Evolutionary conservation across 768 basidiomycete genomes (phyloP), one percentile per base, ranked within the genome.

Genomic region (Botryobasidium botryosum): DNA sequence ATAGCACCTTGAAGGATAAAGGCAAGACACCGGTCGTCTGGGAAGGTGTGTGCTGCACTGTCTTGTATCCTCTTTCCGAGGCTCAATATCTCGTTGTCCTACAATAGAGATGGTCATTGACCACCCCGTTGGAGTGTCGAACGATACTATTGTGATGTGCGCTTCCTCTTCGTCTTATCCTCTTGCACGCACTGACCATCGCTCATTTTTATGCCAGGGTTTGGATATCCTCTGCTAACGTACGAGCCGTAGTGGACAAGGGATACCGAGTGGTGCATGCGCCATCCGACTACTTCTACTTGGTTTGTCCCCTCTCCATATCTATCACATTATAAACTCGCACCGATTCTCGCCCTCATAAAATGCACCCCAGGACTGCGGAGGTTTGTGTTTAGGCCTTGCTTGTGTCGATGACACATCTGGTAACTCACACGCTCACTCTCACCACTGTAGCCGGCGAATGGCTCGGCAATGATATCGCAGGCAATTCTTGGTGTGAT

Each of bases 1-100:
- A 86, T 56, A 57, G 54, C 0, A 69, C 71, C 2, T 59, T 88
- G 38, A 62, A 58, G 6, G 59, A 60, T 0, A 53, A 68, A 1
- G 77, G 75, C 0, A 88, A 87, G 61, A 79, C 71, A 0, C 77
- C 83, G 1, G 74, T 86, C 26, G 82, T 88, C 5, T 87, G 83
- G 79, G 77, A 88, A 64, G 75, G 75, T 73, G 21, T 6, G 60
- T 39, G 1, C 6, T 7, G 3, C 27, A 17, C 5, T 18, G 57
- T 21, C 40, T n/a, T n/a, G n/a, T n/a, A n/a, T n/a, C n/a, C n/a
- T n/a, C n/a, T n/a, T n/a, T n/a, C n/a, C n/a, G n/a, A n/a, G n/a
- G n/a, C n/a, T n/a, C n/a, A n/a, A n/a, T n/a, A n/a, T n/a, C n/a
- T n/a, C n/a, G n/a, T n/a, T n/a, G n/a, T n/a, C n/a, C n/a, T n/a